Evolutionary conservation across 2,329 filamentous ascomycete species (phyloP).

Genomic region (Neonectria magnoliae): DNA sequence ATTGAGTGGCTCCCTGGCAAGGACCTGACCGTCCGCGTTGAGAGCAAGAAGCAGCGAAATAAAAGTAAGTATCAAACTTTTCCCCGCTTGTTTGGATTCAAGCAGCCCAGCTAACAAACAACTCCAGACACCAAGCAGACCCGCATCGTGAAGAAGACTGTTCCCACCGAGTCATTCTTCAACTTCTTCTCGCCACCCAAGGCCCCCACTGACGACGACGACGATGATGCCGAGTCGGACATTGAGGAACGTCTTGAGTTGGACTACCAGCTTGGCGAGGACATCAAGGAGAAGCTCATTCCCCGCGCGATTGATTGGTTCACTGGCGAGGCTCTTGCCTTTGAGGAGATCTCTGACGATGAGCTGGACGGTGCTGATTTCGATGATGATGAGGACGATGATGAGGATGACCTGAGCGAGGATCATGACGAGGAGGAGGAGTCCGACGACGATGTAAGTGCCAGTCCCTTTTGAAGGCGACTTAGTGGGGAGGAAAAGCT

Average conservation of each 20-base stretch:
- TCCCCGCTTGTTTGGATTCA: background rate
- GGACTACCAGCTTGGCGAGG: slow-evolving; percentile 98
- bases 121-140: slow-evolving; percentile 96
- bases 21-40: slow-evolving; percentile 91
- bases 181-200: slow-evolving; percentile 98
- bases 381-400: slow-evolving; percentile 92
- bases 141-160: slow-evolving; percentile 98
- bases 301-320: slow-evolving; percentile 99
- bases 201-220: slow-evolving; percentile 76
- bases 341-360: slow-evolving; percentile 88
- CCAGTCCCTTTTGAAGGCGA: background rate
- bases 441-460: slow-evolving; percentile 78
- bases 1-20: slow-evolving; percentile 96
- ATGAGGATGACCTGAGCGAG: slow-evolving; percentile 86
- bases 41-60: slow-evolving; percentile 99
- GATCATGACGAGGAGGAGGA: slow-evolving; percentile 86
- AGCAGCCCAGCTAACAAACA: slow-evolving; percentile 21
- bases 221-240: slow-evolving; percentile 83
- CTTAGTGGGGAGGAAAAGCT: slow-evolving; percentile 5
- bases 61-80: slow-evolving; percentile 76
- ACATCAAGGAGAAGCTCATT: slow-evolving; percentile 99
- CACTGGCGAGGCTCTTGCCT: slow-evolving; percentile 96
- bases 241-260: slow-evolving; percentile 98
- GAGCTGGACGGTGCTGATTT: slow-evolving; percentile 85
- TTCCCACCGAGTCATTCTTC: slow-evolving; percentile 98